A percentile compares a stretch with the other conserved stretches of the same genome.
These are phyloP conservation scores for Boletus pseudo-olivaceus DNA, from an alignment of 768 basidiomycete genomes.

Conservation along the genomic window DNA sequence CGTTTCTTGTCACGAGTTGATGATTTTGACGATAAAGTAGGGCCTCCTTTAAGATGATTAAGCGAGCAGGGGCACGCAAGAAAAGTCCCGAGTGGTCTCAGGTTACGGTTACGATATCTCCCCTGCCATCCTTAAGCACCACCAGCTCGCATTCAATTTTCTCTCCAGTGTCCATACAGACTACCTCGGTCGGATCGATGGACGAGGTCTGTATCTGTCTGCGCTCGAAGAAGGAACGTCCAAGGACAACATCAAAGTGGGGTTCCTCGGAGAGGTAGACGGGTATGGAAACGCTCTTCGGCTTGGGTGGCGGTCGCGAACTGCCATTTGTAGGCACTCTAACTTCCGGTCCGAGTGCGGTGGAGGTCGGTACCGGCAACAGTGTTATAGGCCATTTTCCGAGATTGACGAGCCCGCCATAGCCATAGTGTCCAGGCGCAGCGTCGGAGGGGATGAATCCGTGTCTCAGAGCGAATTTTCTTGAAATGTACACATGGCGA, in stretches of 20 bases:
- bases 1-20: neutral
- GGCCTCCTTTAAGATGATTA: neutral
- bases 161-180: constrained; percentile 90
- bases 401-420: constrained; percentile 81
- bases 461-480: constrained; percentile 85
- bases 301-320: constrained; percentile 14
- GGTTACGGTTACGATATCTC: constrained; percentile 87
- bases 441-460: constrained; percentile 87
- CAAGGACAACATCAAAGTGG: constrained; percentile 94
- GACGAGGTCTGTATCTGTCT: constrained; percentile 79
- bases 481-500: constrained; percentile 91
- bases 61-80: neutral
- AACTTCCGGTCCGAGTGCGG: neutral
- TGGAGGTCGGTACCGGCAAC: constrained; percentile 26
- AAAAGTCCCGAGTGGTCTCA: constrained; percentile 3
- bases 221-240: constrained; percentile 79
- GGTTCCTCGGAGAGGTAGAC: constrained; percentile 93
- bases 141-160: constrained; percentile 90
- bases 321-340: neutral
- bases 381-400: constrained; percentile 86
- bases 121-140: constrained; percentile 86
- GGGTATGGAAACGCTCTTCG: constrained; percentile 44
- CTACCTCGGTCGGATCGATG: constrained; percentile 83
- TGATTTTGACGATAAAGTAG: neutral
- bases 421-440: constrained; percentile 90